Conservation (phyloP, 768 basidiomycete genomes). For the Mycena vitilis region DNA sequence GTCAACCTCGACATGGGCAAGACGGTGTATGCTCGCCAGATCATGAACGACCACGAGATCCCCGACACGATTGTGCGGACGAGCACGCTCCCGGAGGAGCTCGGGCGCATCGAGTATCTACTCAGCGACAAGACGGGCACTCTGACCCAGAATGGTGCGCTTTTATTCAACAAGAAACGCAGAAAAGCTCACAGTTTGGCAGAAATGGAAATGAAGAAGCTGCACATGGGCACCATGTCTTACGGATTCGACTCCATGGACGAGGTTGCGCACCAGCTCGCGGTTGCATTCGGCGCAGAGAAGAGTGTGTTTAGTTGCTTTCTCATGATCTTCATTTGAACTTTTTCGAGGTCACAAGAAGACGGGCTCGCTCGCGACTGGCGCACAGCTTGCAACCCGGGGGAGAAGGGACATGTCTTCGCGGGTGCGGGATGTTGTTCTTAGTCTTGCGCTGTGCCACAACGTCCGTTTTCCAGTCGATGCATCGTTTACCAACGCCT, state of each 20-base stretch:
- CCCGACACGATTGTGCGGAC: slow-evolving; percentile 96
- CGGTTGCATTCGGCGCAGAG: slow-evolving; percentile 83
- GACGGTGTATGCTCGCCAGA: slow-evolving; percentile 95
- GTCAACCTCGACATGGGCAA: slow-evolving; percentile 99
- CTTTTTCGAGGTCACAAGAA: slow-evolving; percentile 51
- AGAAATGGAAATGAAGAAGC: slow-evolving; percentile 99
- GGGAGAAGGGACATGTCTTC: slow-evolving; percentile 96
- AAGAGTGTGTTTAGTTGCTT: slow-evolving; percentile 52
- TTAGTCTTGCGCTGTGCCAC: slow-evolving; percentile 95
- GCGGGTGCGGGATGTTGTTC: slow-evolving; percentile 89
- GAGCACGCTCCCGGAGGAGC: slow-evolving; percentile 96
- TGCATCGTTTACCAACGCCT: background rate
- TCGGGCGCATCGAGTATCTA: slow-evolving; percentile 95
- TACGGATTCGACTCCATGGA: slow-evolving; percentile 99
- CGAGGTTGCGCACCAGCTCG: slow-evolving; percentile 94
- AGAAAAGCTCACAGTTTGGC: background rate
- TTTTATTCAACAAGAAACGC: background rate
- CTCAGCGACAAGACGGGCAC: slow-evolving; percentile 99
- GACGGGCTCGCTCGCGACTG: slow-evolving; percentile 74
- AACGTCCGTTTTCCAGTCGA: slow-evolving; percentile 67
- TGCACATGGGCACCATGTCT: slow-evolving; percentile 99
- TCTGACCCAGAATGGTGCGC: slow-evolving; percentile 92
- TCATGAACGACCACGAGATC: slow-evolving; percentile 93
- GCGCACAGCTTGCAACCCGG: slow-evolving; percentile 84
- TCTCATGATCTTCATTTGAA: background rate